Percentiles rank a stretch among this genome's conserved stretches.
Conservation (phyloP, 257 asterid species). For the Henckelia pumila region DNA sequence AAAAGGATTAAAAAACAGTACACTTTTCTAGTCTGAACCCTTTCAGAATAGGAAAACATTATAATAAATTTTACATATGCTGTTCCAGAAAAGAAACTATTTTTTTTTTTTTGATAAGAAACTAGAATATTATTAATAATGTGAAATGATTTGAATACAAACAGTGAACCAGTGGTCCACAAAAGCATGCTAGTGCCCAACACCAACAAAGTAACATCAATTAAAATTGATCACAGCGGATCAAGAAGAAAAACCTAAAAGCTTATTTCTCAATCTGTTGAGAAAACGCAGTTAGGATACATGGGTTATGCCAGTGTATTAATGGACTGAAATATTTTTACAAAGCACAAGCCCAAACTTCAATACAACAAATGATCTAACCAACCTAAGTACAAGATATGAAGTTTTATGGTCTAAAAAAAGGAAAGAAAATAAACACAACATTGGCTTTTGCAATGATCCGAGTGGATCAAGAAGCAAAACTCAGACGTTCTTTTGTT, state of each 20-base stretch:
- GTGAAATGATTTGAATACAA: too few relatives aligned
- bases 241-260: neutral
- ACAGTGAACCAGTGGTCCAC: too few relatives aligned
- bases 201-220: too few relatives aligned
- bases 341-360: neutral
- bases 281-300: neutral
- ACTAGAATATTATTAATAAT: too few relatives aligned
- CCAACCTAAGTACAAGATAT: neutral
- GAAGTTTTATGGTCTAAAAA: neutral
- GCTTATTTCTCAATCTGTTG: neutral
- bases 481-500: too few relatives aligned
- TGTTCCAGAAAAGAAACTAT: neutral
- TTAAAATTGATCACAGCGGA: neutral
- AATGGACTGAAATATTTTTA: neutral
- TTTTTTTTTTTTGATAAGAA: too few relatives aligned
- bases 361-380: neutral
- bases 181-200: too few relatives aligned
- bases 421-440: neutral
- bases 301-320: neutral
- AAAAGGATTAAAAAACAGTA: constrained; percentile 1
- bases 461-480: neutral
- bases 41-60: too few relatives aligned
- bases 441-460: neutral
- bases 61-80: too few relatives aligned
- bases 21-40: neutral